Conservation (phyloP, 2,329 filamentous ascomycete genomes). For the Kalmusia sp. region DNA sequence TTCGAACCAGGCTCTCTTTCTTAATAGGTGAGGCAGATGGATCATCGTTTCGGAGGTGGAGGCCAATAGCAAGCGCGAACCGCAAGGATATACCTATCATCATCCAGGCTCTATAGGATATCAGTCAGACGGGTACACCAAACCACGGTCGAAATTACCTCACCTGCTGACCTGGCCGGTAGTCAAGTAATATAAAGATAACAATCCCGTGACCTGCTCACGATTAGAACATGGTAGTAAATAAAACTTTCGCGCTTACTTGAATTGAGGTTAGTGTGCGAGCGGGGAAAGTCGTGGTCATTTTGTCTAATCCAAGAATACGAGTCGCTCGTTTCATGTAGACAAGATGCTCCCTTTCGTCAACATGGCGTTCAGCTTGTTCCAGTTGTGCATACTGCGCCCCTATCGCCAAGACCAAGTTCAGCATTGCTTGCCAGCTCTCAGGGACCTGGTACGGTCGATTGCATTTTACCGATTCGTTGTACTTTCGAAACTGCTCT, state of each 20-base stretch:
- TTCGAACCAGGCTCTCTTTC: constrained; percentile 38
- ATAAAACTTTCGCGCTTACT: not conserved
- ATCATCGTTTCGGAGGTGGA: constrained; percentile 44
- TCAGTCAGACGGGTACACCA: not conserved
- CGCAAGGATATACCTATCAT: constrained; percentile 44
- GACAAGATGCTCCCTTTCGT: constrained; percentile 34
- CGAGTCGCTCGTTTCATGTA: constrained; percentile 35
- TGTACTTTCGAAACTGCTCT: not conserved
- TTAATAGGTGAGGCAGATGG: constrained; percentile 19
- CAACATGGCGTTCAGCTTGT: constrained; percentile 24
- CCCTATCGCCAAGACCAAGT: constrained; percentile 50
- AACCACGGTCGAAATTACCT: not conserved
- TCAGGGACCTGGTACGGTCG: not conserved
- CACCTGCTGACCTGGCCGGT: not conserved
- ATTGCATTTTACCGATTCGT: not conserved
- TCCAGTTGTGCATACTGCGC: constrained; percentile 39
- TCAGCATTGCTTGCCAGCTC: constrained; percentile 34
- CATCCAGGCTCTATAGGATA: constrained; percentile 46
- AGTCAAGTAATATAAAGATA: not conserved
- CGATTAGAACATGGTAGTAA: not conserved
- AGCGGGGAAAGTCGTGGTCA: not conserved
- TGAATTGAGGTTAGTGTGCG: not conserved
- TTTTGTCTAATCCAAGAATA: too few species aligned
- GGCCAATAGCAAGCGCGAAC: constrained; percentile 42
- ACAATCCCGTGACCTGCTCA: not conserved